Conservation (phyloP, 2,329 filamentous ascomycete species). For the Periconia digitata region DNA sequence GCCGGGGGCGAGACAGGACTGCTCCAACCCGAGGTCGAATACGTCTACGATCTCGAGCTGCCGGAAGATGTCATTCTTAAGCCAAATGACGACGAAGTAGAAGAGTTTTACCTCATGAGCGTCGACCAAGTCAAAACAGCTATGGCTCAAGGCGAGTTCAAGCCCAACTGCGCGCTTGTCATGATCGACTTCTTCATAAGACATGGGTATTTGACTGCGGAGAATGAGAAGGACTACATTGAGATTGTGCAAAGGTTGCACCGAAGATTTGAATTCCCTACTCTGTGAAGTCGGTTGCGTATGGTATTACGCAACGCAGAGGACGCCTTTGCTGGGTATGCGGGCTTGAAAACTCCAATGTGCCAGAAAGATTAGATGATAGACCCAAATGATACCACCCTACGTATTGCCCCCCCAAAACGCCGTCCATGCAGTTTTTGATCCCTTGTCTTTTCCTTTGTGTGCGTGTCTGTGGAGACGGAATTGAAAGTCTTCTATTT, state of each 20-base stretch:
- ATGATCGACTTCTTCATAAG: conserved; percentile 88
- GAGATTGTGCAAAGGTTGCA: conserved; percentile 77
- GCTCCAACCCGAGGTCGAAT: conserved; percentile 89
- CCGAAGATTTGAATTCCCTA: conserved; percentile 75
- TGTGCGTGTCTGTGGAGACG: neutral
- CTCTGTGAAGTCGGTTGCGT: conserved; percentile 25
- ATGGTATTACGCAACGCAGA: conserved; percentile 5
- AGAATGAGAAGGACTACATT: conserved; percentile 76
- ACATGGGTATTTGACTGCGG: conserved; percentile 75
- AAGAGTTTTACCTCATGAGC: conserved; percentile 75
- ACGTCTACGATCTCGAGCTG: conserved; percentile 85
- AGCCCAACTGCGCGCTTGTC: conserved; percentile 86
- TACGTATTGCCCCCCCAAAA: conserved; percentile 22
- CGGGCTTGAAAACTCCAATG: conserved; percentile 15
- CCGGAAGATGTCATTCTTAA: conserved; percentile 66
- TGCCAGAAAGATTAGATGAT: conserved; percentile 27
- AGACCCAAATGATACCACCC: conserved; percentile 32
- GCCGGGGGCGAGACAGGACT: conserved; percentile 80
- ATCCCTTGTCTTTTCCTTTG: neutral
- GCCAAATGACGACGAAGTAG: conserved; percentile 87
- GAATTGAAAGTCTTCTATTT: conserved; percentile 57
- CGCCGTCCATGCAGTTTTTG: conserved; percentile 33
- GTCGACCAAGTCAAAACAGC: conserved; percentile 74
- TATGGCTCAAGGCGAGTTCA: conserved; percentile 75
- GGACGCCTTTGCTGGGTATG: conserved; percentile 33